These are phyloP conservation scores for Pseudisothecium myosuroides DNA, from an alignment of 225 moss, liverwort and hornwort genomes.

Conservation along the genomic window DNA sequence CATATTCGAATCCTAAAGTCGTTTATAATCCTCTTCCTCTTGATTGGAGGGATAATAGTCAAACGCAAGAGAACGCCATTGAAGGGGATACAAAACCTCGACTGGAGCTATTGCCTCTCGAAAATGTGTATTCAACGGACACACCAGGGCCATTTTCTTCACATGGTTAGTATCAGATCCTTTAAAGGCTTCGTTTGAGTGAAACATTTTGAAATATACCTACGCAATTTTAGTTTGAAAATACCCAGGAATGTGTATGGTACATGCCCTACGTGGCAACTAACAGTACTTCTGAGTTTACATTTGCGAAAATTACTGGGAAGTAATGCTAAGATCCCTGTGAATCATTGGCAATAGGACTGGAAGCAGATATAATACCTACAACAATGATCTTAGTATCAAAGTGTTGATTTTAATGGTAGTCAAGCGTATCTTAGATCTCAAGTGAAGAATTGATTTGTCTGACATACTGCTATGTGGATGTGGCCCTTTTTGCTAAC, in stretches of 20 bases:
- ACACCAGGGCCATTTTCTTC: background rate
- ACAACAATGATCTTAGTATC: no score
- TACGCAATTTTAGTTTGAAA: no score
- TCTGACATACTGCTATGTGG: background rate
- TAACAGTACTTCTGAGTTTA: no score
- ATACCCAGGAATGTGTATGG: no score
- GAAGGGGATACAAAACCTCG: background rate
- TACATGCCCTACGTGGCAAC: no score
- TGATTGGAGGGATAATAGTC: conserved; percentile 26
- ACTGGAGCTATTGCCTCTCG: conserved; percentile 8
- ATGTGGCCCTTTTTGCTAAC: background rate
- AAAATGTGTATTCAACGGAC: background rate
- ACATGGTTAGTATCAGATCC: conserved; percentile 16
- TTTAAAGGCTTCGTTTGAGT: background rate
- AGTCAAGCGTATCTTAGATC: background rate
- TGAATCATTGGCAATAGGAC: no score
- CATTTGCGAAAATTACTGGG: no score
- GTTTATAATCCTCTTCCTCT: conserved; percentile 20
- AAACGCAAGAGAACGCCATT: background rate
- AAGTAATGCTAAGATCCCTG: no score
- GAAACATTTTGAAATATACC: no score
- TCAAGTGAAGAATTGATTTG: background rate
- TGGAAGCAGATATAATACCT: no score
- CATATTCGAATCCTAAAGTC: conserved; percentile 44
- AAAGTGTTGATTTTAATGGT: no score